A percentile compares a stretch with the other conserved stretches of the same genome.
These are phyloP conservation scores for Kodamaea arcana DNA, from an alignment of 1,139 yeast genomes.

Conservation along the genomic window DNA sequence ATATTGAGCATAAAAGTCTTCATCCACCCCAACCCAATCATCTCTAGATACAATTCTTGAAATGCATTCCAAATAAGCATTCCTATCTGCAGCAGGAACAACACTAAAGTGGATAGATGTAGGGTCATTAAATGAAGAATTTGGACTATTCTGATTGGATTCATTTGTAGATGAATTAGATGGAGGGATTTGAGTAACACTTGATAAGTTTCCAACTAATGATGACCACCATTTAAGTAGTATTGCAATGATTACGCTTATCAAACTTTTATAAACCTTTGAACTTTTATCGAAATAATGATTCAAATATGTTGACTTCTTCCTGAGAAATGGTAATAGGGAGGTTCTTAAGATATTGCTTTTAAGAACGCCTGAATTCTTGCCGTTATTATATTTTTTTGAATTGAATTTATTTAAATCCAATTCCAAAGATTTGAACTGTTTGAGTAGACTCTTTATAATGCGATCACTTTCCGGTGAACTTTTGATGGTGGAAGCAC, in stretches of 20 bases:
- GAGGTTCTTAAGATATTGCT: constrained; percentile 65
- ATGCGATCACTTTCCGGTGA: constrained; percentile 20
- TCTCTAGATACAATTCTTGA: constrained; percentile 59
- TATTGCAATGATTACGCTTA: constrained; percentile 35
- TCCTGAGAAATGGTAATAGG: constrained; percentile 62
- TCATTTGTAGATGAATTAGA: constrained; percentile 5
- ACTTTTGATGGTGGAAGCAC: constrained; percentile 3
- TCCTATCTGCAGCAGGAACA: constrained; percentile 46
- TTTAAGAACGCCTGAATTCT: constrained; percentile 49
- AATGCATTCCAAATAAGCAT: constrained; percentile 71
- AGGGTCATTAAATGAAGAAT: constrained; percentile 2
- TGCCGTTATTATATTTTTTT: constrained; percentile 17
- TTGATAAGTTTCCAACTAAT: constrained; percentile 33
- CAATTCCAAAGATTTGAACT: constrained; percentile 42
- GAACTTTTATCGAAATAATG: constrained; percentile 19
- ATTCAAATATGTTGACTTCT: constrained; percentile 22
- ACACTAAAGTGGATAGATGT: constrained; percentile 6
- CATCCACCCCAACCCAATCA: constrained; percentile 51
- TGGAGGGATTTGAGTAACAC: neutral
- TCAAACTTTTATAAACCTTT: constrained; percentile 30
- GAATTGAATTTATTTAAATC: constrained; percentile 47
- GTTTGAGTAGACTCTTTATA: constrained; percentile 30
- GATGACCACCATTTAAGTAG: constrained; percentile 67
- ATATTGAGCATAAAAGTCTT: constrained; percentile 23
- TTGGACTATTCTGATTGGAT: neutral